A percentile compares a stretch with the other conserved stretches of the same genome.
These are phyloP conservation scores for Suhomyces taliae DNA, from an alignment of 1,139 yeast genomes.

Conservation along the genomic window DNA sequence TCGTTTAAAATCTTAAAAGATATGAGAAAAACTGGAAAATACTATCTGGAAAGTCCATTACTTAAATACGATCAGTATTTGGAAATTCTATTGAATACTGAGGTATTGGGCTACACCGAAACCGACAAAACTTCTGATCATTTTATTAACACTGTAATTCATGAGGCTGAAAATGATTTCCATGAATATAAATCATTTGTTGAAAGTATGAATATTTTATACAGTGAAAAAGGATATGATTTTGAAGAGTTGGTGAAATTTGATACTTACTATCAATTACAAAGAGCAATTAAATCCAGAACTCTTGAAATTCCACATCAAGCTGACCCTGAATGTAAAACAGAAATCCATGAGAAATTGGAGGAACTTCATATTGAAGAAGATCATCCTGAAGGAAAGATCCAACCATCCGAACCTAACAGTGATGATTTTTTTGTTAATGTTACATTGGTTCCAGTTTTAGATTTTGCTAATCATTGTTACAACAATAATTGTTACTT, in stretches of 20 bases:
- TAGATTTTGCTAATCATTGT: conserved; percentile 68
- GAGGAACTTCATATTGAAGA: conserved; percentile 1
- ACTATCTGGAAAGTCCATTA: conserved; percentile 13
- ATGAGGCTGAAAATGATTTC: conserved; percentile 19
- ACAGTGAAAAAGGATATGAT: conserved; percentile 12
- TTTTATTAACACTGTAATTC: conserved; percentile 18
- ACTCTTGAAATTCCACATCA: conserved; percentile 61
- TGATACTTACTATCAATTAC: conserved; percentile 38
- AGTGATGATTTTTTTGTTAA: conserved; percentile 44
- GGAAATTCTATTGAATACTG: conserved; percentile 27
- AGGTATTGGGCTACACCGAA: conserved; percentile 12
- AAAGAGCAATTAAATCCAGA: conserved; percentile 56
- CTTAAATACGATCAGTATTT: conserved; percentile 24
- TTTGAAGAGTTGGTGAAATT: conserved; percentile 19
- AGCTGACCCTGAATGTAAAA: conserved; percentile 7
- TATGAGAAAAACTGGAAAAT: conserved; percentile 5
- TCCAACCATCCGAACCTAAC: background rate
- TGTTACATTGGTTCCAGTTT: conserved; percentile 60
- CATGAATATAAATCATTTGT: conserved; percentile 24
- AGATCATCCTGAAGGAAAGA: background rate
- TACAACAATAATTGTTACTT: conserved; percentile 51
- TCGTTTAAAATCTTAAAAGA: conserved; percentile 21
- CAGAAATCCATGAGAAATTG: conserved; percentile 4
- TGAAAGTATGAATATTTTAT: conserved; percentile 13
- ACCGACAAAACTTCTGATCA: conserved; percentile 17